Evolutionary conservation across 1,284 basidiomycete genomes (phyloP).

Genomic region (Porogramme epimiltina): DNA sequence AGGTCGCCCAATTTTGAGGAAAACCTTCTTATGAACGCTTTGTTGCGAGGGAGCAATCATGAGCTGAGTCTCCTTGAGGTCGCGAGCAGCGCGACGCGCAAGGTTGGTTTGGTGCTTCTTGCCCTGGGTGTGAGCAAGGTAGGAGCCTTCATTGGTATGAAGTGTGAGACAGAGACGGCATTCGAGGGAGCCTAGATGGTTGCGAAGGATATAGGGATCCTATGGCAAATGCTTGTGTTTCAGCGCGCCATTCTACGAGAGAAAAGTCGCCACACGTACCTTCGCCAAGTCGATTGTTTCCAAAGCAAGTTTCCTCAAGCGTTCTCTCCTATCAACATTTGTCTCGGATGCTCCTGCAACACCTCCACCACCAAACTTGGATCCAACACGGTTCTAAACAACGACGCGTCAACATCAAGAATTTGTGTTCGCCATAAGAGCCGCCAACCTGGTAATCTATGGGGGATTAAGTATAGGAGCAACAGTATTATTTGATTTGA

Average conservation of each 20-base stretch:
- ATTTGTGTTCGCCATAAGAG: background rate
- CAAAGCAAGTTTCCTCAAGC: slow-evolving; percentile 91
- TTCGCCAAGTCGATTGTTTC: slow-evolving; percentile 97
- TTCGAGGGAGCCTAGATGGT: slow-evolving; percentile 96
- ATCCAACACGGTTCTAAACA: slow-evolving; percentile 88
- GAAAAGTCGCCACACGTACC: slow-evolving; percentile 42
- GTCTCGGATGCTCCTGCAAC: slow-evolving; percentile 91
- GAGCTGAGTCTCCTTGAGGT: slow-evolving; percentile 90
- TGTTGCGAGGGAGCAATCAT: slow-evolving; percentile 80
- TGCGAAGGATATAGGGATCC: slow-evolving; percentile 99
- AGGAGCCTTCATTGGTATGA: slow-evolving; percentile 99
- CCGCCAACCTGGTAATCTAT: slow-evolving; percentile 48
- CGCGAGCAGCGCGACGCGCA: slow-evolving; percentile 91
- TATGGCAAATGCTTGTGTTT: slow-evolving; percentile 33
- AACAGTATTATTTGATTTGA: background rate
- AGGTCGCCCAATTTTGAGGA: slow-evolving; percentile 96
- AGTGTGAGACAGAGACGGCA: slow-evolving; percentile 97
- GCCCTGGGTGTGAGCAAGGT: slow-evolving; percentile 98
- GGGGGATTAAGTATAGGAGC: background rate
- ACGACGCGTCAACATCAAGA: slow-evolving; percentile 1
- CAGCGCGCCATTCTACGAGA: background rate
- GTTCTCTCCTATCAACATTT: slow-evolving; percentile 94
- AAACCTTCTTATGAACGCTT: slow-evolving; percentile 86
- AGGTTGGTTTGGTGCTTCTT: slow-evolving; percentile 99
- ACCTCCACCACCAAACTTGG: slow-evolving; percentile 95